Percentiles rank a stretch among this genome's conserved stretches.
These are phyloP conservation scores for Stemphylium beticola DNA, from an alignment of 2,329 filamentous ascomycete genomes.

Conservation along the genomic window DNA sequence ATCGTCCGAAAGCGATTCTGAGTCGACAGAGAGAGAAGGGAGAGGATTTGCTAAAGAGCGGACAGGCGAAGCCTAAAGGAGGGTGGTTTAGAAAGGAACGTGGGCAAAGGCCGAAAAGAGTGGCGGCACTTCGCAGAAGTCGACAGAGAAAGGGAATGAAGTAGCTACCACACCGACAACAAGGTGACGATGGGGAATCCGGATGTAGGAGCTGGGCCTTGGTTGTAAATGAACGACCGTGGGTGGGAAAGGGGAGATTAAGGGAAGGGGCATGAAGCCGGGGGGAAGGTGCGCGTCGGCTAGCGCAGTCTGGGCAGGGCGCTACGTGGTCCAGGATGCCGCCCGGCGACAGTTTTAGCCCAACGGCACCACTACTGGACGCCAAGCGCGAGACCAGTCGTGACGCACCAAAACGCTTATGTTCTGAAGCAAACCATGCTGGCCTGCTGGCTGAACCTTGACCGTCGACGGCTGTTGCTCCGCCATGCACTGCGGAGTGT, in stretches of 20 bases:
- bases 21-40: constrained; percentile 37
- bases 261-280: constrained; percentile 40
- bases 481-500: constrained; percentile 3
- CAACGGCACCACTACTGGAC: constrained; percentile 26
- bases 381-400: constrained; percentile 22
- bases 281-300: constrained; percentile 32
- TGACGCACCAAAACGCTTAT: constrained; percentile 25
- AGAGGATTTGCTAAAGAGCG: constrained; percentile 45
- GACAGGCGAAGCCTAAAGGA: constrained; percentile 48
- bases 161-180: constrained; percentile 46
- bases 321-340: constrained; percentile 7
- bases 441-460: constrained; percentile 19
- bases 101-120: constrained; percentile 52
- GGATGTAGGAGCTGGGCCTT: constrained; percentile 39
- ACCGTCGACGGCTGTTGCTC: constrained; percentile 6
- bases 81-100: constrained; percentile 43
- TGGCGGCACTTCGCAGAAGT: constrained; percentile 51
- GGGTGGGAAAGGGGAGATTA: constrained; percentile 44
- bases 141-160: constrained; percentile 47
- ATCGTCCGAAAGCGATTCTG: constrained; percentile 49
- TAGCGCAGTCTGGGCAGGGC: constrained; percentile 15
- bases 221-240: constrained; percentile 46
- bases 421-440: constrained; percentile 20
- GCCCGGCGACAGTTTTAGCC: constrained; percentile 15
- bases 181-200: constrained; percentile 45